Conservation (phyloP, 2,329 filamentous ascomycete genomes). For the Emydomyces testavorans region DNA sequence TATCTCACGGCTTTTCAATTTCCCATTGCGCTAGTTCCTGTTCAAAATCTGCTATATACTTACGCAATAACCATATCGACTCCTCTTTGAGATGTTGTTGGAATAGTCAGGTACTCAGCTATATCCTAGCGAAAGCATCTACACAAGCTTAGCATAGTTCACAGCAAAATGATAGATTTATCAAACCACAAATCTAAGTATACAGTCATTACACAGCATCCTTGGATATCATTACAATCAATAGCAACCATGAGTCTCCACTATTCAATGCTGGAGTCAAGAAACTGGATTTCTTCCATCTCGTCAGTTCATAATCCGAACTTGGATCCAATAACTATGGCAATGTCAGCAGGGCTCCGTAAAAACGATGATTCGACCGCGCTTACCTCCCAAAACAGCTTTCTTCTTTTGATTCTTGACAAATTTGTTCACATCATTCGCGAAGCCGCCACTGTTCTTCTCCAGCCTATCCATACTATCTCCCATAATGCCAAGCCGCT, state of each 20-base stretch:
- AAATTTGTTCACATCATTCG: slow-evolving; percentile 78
- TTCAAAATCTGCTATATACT: not conserved
- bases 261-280: too few species aligned
- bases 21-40: slow-evolving; percentile 4
- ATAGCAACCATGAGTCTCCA: not conserved
- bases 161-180: too few species aligned
- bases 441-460: slow-evolving; percentile 69
- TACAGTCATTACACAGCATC: not conserved
- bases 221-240: not conserved
- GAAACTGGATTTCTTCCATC: too few species aligned
- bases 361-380: not conserved
- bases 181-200: not conserved
- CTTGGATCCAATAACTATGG: slow-evolving; percentile 32
- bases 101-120: not conserved
- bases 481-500: slow-evolving; percentile 69
- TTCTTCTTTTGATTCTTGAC: slow-evolving; percentile 79
- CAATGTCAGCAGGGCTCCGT: not conserved
- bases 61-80: not conserved
- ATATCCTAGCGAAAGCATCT: not conserved
- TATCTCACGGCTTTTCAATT: not conserved
- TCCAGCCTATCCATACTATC: slow-evolving; percentile 77
- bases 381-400: slow-evolving; percentile 56
- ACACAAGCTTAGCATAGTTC: too few species aligned
- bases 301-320: slow-evolving; percentile 30
- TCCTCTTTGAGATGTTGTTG: not conserved